Percentiles rank a stretch among this genome's conserved stretches.
Conservation (phyloP, 306 rosid species). For the Fragaria vesca region DNA sequence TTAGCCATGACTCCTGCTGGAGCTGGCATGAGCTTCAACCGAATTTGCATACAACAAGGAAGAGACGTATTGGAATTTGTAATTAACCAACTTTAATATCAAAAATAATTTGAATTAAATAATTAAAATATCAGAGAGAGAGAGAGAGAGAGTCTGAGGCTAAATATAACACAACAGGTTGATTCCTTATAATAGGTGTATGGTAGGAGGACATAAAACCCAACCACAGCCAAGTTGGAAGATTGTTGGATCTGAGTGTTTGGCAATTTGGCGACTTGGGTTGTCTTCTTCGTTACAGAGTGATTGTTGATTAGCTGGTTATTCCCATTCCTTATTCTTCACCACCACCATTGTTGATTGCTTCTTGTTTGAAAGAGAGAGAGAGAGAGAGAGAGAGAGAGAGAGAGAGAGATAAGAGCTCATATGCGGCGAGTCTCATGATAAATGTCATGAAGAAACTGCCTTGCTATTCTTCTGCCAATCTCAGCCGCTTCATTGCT, state of each 20-base stretch:
- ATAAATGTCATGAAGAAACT: slow-evolving; percentile 23
- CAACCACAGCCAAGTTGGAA: not conserved
- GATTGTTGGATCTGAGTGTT: not conserved
- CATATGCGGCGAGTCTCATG: slow-evolving; percentile 19
- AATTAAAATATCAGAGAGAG: not conserved
- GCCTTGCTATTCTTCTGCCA: slow-evolving; percentile 12
- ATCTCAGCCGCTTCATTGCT: slow-evolving; percentile 28
- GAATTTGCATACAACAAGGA: not conserved
- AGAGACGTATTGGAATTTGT: not conserved
- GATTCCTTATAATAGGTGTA: not conserved
- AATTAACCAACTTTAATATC: not conserved
- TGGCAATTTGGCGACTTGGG: slow-evolving; percentile 7
- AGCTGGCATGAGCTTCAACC: not conserved
- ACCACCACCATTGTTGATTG: not conserved
- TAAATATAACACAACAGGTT: not conserved
- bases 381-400: not conserved
- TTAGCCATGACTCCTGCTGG: not conserved
- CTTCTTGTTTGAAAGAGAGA: not conserved
- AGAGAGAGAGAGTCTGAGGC: not conserved
- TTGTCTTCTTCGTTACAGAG: slow-evolving; percentile 2
- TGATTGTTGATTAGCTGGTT: not conserved
- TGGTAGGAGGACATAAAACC: too few species aligned
- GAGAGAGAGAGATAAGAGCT: too few species aligned
- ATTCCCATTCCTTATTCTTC: not conserved
- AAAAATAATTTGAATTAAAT: not conserved